Conservation (phyloP, 2,329 filamentous ascomycete genomes). For the Apiospora hydei region DNA sequence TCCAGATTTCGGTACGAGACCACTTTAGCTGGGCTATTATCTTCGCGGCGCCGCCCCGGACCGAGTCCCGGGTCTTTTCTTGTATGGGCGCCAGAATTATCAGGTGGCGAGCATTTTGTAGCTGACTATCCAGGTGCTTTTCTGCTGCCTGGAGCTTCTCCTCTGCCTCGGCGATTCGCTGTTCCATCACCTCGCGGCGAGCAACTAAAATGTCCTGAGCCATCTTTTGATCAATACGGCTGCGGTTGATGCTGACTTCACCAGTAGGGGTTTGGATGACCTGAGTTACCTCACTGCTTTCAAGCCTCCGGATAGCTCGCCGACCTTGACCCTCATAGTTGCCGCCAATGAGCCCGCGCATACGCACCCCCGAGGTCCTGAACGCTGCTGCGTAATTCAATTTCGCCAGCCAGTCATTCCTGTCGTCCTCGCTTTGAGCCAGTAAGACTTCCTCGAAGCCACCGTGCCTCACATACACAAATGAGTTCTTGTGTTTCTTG, state of each 20-base stretch:
- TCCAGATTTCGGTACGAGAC: conserved; percentile 94
- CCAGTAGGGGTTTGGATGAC: conserved; percentile 75
- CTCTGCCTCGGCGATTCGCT: conserved; percentile 84
- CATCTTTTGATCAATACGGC: conserved; percentile 81
- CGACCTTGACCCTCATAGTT: conserved; percentile 84
- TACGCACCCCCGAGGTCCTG: conserved; percentile 87
- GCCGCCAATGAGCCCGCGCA: conserved; percentile 84
- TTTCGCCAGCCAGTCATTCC: conserved; percentile 96
- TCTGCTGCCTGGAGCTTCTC: conserved; percentile 76
- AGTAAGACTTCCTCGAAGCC: conserved; percentile 90
- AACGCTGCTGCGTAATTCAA: conserved; percentile 97
- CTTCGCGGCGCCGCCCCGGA: conserved; percentile 83
- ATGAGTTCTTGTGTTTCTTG: conserved; percentile 94
- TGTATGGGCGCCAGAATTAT: conserved; percentile 90
- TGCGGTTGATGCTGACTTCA: conserved; percentile 75
- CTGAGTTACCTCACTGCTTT: conserved; percentile 66
- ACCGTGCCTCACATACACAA: conserved; percentile 86
- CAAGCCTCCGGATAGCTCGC: conserved; percentile 74
- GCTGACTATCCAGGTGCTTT: conserved; percentile 80
- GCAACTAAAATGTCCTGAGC: conserved; percentile 86
- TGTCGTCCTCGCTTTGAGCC: conserved; percentile 87
- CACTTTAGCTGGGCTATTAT: conserved; percentile 91
- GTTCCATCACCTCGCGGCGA: conserved; percentile 80
- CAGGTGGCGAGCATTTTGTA: conserved; percentile 90
- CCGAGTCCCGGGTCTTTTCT: conserved; percentile 84